Evolutionary conservation across 2,329 filamentous ascomycete genomes (phyloP), one percentile per base, ranked within the genome.

Genomic region (Fusarium decemcellulare): DNA sequence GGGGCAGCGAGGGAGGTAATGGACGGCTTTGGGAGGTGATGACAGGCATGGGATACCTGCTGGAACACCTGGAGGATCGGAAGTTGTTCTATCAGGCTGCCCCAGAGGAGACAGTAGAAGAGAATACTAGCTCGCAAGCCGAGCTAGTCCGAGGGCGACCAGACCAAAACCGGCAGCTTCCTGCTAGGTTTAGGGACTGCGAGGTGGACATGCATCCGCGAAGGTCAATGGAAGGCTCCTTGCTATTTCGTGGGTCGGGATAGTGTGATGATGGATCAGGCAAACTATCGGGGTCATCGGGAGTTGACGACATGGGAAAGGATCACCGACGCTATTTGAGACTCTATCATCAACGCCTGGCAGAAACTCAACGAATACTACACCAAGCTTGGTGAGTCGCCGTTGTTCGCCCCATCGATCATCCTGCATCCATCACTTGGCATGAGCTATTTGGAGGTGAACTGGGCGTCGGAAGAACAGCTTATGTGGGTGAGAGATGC

Each of bases 291-390:
- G 39, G 15, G 18, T 42, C 39, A 42, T 42, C 9, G 15, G 39
- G 39, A 42, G 14, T 8, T 42, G 15, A 16, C 15, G 39, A 42
- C 15, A 42, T 42, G 2, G 39, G 11, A 11, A 56, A 23, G 18
- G 18, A 23, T 23, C 18, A 23, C 18, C 18, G 18, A 23, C 39
- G 27, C 29, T 62, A 40, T 57, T 6, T 53, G 23, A 52, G 52
- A 44, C 52, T 52, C 32, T 23, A 23, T 23, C 18, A 23, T n/a
- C 6, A 57, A n/a, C 7, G 46, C 40, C 48, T 54, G 16, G 48
- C 23, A 54, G 57, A 54, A 47, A 46, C 57, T 60, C 8, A 54
- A 60, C 10, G 32, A 60, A 10, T 60, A 60, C 34, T 60, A 60
- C 9, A 60, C 23, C 10, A 48, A 23, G 1, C 54, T 58, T 42